A percentile compares a stretch with the other conserved stretches of the same genome.
Conservation (phyloP, 441 rosid genomes). For the Francoa sonchifolia region DNA sequence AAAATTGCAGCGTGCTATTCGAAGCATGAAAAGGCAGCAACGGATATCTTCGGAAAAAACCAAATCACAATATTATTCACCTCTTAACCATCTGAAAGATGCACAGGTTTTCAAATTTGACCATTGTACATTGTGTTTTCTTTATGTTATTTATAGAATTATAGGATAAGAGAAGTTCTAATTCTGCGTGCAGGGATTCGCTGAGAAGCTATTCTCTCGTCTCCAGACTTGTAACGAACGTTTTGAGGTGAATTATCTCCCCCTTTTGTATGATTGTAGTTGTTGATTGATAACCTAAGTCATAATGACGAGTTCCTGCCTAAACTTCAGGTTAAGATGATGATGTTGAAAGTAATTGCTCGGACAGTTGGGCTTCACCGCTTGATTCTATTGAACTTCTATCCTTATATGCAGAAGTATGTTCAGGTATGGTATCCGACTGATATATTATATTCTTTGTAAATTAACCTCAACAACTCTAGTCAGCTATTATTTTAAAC, state of each 20-base stretch:
- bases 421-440: conserved; percentile 43
- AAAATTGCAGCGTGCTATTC: conserved; percentile 67
- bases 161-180: background rate
- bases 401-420: conserved; percentile 69
- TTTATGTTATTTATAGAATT: too few species aligned
- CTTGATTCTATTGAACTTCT: conserved; percentile 60
- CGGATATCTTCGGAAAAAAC: conserved; percentile 45
- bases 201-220: conserved; percentile 73
- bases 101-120: conserved; percentile 62
- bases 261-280: too few species aligned
- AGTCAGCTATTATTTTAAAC: too few species aligned
- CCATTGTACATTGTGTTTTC: too few species aligned
- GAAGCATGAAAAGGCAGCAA: conserved; percentile 70
- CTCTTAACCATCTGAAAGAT: conserved; percentile 75
- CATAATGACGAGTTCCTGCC: background rate
- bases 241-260: conserved; percentile 42
- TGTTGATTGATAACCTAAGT: background rate
- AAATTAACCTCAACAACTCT: too few species aligned
- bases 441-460: too few species aligned
- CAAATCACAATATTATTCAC: conserved; percentile 47
- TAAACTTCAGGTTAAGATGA: conserved; percentile 66
- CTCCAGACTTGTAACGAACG: conserved; percentile 83
- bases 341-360: conserved; percentile 84
- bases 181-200: conserved; percentile 48
- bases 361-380: conserved; percentile 86